Percentiles rank a stretch among this genome's conserved stretches.
Conservation (phyloP, 495 filamentous ascomycete species). For the Tetracladium setigerum region DNA sequence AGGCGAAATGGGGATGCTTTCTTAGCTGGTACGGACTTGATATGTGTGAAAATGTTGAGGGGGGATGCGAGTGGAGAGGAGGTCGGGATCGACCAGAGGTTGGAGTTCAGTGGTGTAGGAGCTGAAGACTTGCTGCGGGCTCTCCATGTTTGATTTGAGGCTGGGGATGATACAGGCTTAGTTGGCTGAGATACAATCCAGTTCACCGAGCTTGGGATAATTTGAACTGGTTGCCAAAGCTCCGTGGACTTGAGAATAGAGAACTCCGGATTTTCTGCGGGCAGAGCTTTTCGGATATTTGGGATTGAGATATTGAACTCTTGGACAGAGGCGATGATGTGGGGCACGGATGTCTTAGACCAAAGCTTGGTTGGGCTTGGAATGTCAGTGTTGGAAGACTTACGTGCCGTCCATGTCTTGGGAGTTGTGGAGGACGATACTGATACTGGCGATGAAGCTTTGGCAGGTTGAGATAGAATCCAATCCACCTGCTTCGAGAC, state of each 20-base stretch:
- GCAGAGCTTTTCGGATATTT: background rate
- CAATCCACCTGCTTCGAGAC: background rate
- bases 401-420: background rate
- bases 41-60: conserved; percentile 9
- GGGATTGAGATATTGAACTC: background rate
- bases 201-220: background rate
- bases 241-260: conserved; percentile 2
- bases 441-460: background rate
- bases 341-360: background rate
- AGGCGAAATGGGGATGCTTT: background rate
- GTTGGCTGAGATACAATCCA: conserved; percentile 5
- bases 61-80: background rate
- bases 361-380: background rate
- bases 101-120: background rate
- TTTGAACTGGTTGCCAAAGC: conserved; percentile 5
- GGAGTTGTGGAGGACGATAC: background rate
- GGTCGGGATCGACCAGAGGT: background rate
- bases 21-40: background rate
- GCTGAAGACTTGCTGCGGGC: background rate
- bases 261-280: background rate
- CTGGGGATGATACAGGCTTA: conserved; percentile 3
- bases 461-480: background rate
- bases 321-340: background rate
- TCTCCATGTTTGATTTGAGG: background rate
- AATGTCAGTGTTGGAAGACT: background rate